Evolutionary conservation across 2,329 filamentous ascomycete species (phyloP).

Genomic region (Sporothrix luriei): DNA sequence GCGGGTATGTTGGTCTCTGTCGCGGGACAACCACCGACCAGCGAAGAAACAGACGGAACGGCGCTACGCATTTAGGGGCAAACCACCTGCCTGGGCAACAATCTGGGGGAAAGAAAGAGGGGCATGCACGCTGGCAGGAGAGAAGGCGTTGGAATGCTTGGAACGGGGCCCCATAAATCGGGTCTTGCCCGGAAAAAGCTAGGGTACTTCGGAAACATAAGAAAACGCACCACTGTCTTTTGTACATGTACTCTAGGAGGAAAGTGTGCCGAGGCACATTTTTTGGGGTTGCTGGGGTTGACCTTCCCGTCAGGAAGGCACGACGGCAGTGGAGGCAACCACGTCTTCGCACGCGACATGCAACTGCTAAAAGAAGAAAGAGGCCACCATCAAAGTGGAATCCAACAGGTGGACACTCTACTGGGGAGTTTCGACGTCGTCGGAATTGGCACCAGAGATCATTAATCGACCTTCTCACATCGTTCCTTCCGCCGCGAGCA

Average conservation of each 20-base stretch:
- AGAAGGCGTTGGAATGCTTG: constrained; percentile 19
- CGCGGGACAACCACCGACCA: constrained; percentile 17
- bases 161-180: constrained; percentile 23
- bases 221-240: constrained; percentile 1
- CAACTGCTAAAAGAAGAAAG: constrained; percentile 14
- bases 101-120: constrained; percentile 22
- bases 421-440: constrained; percentile 5
- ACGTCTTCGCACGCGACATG: neutral
- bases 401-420: neutral
- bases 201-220: constrained; percentile 19
- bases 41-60: neutral
- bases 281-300: constrained; percentile 16
- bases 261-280: constrained; percentile 26
- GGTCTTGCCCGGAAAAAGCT: constrained; percentile 14
- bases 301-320: constrained; percentile 1
- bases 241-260: constrained; percentile 15
- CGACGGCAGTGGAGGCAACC: constrained; percentile 10
- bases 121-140: constrained; percentile 1
- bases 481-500: constrained; percentile 3
- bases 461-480: constrained; percentile 9
- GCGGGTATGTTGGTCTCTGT: neutral
- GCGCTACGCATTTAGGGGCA: constrained; percentile 19
- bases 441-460: neutral
- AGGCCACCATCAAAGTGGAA: constrained; percentile 10
- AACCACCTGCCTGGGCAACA: constrained; percentile 13